Evolutionary conservation across 2,329 filamentous ascomycete genomes (phyloP).

Genomic region (Scedosporium aurantiacum): DNA sequence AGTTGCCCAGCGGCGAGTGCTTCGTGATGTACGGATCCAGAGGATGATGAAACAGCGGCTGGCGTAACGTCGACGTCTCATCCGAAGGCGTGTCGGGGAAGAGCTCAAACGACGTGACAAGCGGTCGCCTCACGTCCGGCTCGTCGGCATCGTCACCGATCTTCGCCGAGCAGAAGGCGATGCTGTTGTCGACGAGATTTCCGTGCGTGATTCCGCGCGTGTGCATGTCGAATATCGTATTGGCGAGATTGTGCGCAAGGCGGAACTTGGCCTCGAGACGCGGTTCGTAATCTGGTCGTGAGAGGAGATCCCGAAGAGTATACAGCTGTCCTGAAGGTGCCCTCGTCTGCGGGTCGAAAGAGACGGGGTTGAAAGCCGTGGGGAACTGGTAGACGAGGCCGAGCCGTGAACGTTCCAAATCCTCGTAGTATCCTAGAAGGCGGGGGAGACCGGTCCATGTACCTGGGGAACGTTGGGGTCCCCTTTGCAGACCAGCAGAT

Average conservation of each 20-base stretch:
- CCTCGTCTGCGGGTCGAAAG: constrained; percentile 38
- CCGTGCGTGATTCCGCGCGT: constrained; percentile 58
- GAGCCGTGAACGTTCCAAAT: constrained; percentile 56
- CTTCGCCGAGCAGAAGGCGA: constrained; percentile 50
- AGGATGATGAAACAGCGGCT: constrained; percentile 53
- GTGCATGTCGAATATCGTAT: constrained; percentile 65
- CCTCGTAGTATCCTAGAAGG: constrained; percentile 63
- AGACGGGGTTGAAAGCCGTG: constrained; percentile 47
- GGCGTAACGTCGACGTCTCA: constrained; percentile 17
- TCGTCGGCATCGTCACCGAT: constrained; percentile 30
- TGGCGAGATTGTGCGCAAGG: constrained; percentile 60
- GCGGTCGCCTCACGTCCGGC: constrained; percentile 55
- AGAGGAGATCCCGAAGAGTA: constrained; percentile 43
- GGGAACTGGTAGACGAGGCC: constrained; percentile 69
- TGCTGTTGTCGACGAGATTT: constrained; percentile 54
- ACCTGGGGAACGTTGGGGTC: constrained; percentile 37
- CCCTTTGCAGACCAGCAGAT: constrained; percentile 44
- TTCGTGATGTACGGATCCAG: constrained; percentile 44
- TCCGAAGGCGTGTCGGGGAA: constrained; percentile 37
- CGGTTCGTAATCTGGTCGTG: constrained; percentile 44
- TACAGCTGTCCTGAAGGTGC: constrained; percentile 39
- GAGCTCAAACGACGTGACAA: constrained; percentile 64
- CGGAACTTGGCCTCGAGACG: constrained; percentile 66
- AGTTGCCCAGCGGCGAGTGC: constrained; percentile 34
- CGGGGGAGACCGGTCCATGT: constrained; percentile 53